A percentile compares a stretch with the other conserved stretches of the same genome.
phyloP scores from a whole-genome alignment of 495 filamentous ascomycete genomes.

The Friedmanniomyces endolithicus region DNA sequence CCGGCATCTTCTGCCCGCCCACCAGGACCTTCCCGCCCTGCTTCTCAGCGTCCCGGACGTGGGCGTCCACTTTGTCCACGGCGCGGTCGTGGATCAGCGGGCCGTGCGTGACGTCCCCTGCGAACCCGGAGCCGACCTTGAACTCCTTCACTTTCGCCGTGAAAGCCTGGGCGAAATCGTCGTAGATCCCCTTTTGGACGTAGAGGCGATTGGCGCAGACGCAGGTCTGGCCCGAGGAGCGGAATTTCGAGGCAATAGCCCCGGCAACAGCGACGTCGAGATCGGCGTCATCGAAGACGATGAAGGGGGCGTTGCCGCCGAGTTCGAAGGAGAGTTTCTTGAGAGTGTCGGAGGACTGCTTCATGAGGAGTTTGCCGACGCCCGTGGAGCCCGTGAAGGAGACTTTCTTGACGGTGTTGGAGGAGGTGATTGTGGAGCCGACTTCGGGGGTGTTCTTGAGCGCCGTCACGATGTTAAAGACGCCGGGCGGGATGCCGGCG shows the following conservation, averaged over 20 bases:
- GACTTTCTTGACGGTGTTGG: constrained; percentile 54
- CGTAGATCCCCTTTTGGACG: constrained; percentile 43
- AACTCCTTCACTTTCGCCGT: constrained; percentile 32
- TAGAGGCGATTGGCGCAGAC: constrained; percentile 64
- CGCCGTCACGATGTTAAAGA: constrained; percentile 48
- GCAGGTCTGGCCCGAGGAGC: constrained; percentile 59
- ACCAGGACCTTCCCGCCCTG: constrained; percentile 34
- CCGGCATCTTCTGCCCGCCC: constrained; percentile 31
- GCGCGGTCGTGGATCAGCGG: constrained; percentile 36
- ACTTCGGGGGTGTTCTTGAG: constrained; percentile 52
- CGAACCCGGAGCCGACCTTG: constrained; percentile 34
- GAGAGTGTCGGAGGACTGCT: constrained; percentile 46
- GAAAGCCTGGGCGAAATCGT: constrained; percentile 32
- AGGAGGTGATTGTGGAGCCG: constrained; percentile 52
- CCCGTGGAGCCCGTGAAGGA: constrained; percentile 60
- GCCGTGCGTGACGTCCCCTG: constrained; percentile 33
- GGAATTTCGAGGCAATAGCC: constrained; percentile 52
- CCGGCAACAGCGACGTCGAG: constrained; percentile 48
- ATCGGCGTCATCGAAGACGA: constrained; percentile 64
- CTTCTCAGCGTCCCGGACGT: constrained; percentile 30
- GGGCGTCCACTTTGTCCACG: constrained; percentile 28
- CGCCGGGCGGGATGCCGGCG: constrained; percentile 48
- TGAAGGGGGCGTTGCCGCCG: constrained; percentile 63
- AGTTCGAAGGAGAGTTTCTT: constrained; percentile 65
- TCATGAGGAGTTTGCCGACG: constrained; percentile 51